phyloP scores from a whole-genome alignment of 805 yeast species.

The Zygoascus tannicola region DNA sequence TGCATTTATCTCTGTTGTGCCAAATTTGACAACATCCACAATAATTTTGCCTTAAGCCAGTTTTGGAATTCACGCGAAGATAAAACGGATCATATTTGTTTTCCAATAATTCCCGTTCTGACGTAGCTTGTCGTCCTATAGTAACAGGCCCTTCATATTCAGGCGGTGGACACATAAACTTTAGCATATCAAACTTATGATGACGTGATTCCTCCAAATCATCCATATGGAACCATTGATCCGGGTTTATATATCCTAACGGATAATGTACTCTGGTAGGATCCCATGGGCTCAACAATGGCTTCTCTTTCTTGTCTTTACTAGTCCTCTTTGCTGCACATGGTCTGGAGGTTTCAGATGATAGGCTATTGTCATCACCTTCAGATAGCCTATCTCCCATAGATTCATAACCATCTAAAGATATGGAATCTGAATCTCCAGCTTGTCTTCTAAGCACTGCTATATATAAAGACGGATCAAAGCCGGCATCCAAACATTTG shows the following conservation, averaged over 20 bases:
- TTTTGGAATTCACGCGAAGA: slow-evolving; percentile 5
- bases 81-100: slow-evolving; percentile 17
- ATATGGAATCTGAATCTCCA: neutral
- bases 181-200: slow-evolving; percentile 10
- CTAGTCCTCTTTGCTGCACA: slow-evolving; percentile 1
- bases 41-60: slow-evolving; percentile 13
- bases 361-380: neutral
- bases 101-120: slow-evolving; percentile 5
- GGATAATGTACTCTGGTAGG: slow-evolving; percentile 16
- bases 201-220: slow-evolving; percentile 7
- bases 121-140: slow-evolving; percentile 9
- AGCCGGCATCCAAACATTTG: neutral
- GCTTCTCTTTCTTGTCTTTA: slow-evolving; percentile 7
- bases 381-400: neutral
- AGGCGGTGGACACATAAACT: slow-evolving; percentile 11
- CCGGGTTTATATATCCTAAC: slow-evolving; percentile 13
- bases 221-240: slow-evolving; percentile 13
- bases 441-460: slow-evolving; percentile 4
- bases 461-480: slow-evolving; percentile 7
- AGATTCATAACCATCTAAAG: neutral
- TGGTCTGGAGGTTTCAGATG: neutral
- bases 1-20: slow-evolving; percentile 18
- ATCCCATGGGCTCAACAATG: slow-evolving; percentile 13
- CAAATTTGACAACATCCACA: slow-evolving; percentile 16
- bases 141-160: neutral